These are phyloP conservation scores for Magnaporthales sp. DNA, from an alignment of 2,329 filamentous ascomycete genomes.

Conservation along the genomic window DNA sequence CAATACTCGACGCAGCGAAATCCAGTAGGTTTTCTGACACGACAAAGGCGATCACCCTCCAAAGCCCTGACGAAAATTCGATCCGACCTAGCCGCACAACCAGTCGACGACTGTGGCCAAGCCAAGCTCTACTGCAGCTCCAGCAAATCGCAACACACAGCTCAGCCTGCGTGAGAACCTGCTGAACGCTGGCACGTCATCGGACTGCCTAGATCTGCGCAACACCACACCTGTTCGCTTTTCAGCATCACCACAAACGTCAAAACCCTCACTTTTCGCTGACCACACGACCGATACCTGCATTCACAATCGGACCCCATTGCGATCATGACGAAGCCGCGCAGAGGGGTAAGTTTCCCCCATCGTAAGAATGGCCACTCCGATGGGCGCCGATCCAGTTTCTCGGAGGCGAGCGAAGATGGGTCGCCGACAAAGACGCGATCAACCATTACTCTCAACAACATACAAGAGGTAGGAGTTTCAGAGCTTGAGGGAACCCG, in stretches of 20 bases:
- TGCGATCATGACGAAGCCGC: conserved; percentile 25
- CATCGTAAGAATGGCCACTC: conserved; percentile 39
- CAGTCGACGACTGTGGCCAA: background rate
- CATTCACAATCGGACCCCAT: background rate
- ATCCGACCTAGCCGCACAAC: background rate
- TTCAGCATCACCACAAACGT: background rate
- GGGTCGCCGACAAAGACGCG: conserved; percentile 16
- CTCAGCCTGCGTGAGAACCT: background rate
- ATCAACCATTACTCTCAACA: conserved; percentile 21
- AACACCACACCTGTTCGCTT: background rate
- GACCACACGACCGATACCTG: background rate
- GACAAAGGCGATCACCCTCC: background rate
- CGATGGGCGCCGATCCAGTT: conserved; percentile 58
- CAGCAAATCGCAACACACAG: background rate
- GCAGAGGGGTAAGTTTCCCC: conserved; percentile 47
- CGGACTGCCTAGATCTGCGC: background rate
- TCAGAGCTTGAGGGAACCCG: background rate
- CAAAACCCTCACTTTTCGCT: background rate
- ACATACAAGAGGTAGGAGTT: conserved; percentile 27
- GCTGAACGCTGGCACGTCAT: background rate
- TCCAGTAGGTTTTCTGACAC: background rate
- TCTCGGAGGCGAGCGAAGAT: conserved; percentile 46
- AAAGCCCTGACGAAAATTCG: background rate
- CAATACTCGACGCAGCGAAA: background rate
- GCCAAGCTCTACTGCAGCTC: conserved; percentile 1